Evolutionary conservation across 139 green algal genomes (phyloP).

Genomic region (Chlorella ohadii): DNA sequence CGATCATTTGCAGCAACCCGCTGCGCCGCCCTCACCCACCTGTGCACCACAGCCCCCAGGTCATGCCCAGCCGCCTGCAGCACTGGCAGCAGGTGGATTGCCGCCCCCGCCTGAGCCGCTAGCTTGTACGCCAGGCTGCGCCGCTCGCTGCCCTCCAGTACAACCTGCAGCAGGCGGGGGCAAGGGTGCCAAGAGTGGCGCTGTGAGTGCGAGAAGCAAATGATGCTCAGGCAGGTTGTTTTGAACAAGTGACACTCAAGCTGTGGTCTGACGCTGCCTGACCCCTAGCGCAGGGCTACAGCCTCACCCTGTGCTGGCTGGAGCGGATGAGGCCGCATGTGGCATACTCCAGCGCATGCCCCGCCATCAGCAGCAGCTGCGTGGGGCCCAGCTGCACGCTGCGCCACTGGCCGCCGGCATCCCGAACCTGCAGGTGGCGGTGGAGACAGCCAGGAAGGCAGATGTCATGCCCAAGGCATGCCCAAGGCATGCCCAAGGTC

Average conservation of each 20-base stretch:
- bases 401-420: neutral
- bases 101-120: neutral
- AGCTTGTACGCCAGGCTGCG: neutral
- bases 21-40: neutral
- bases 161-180: neutral
- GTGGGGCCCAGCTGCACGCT: neutral
- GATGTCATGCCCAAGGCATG: neutral
- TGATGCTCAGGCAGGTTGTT: neutral
- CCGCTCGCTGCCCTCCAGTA: neutral
- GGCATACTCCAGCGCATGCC: neutral
- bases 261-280: too few relatives aligned
- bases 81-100: neutral
- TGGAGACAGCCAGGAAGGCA: neutral
- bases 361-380: conserved; percentile 10
- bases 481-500: neutral
- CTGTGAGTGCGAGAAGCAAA: too few relatives aligned
- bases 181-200: neutral
- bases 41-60: neutral
- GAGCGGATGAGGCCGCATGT: neutral
- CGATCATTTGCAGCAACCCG: too few relatives aligned
- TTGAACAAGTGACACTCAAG: too few relatives aligned
- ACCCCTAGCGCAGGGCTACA: too few relatives aligned
- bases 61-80: neutral
- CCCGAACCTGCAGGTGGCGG: neutral
- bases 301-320: neutral